Evolutionary conservation across 2,329 filamentous ascomycete genomes (phyloP).

Genomic region (Reticulascus tulasneorum): DNA sequence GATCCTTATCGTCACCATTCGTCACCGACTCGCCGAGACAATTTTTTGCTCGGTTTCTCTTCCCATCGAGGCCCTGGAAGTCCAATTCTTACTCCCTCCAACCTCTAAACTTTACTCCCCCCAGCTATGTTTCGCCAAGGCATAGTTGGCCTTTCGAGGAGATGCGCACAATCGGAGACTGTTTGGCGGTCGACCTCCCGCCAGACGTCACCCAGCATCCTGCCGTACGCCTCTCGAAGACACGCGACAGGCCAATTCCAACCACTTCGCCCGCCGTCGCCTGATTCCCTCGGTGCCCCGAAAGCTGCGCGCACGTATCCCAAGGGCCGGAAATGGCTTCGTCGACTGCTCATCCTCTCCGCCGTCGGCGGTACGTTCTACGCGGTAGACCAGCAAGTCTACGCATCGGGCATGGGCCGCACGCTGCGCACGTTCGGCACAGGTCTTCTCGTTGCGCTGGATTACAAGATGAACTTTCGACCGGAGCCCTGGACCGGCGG

Average conservation of each 20-base stretch:
- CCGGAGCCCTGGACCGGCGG: slow-evolving; percentile 70
- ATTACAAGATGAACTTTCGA: slow-evolving; percentile 97
- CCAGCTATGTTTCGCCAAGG: slow-evolving; percentile 22
- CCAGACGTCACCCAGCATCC: slow-evolving; percentile 1
- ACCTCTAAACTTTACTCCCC: not conserved
- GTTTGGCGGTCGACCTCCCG: too few species aligned
- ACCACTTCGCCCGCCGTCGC: slow-evolving; percentile 71
- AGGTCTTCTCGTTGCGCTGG: slow-evolving; percentile 75
- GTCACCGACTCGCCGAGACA: too few species aligned
- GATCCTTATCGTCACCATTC: too few species aligned
- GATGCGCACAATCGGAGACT: slow-evolving; percentile 12
- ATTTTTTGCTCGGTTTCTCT: too few species aligned
- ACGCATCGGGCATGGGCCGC: slow-evolving; percentile 74
- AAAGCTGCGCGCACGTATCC: slow-evolving; percentile 66
- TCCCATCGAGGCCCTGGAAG: too few species aligned
- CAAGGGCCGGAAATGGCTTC: slow-evolving; percentile 70
- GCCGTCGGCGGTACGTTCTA: slow-evolving; percentile 60
- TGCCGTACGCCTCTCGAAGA: not conserved
- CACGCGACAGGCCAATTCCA: slow-evolving; percentile 44
- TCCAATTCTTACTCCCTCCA: too few species aligned
- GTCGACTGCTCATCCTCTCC: slow-evolving; percentile 63
- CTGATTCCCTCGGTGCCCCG: slow-evolving; percentile 71
- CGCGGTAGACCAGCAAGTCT: slow-evolving; percentile 66
- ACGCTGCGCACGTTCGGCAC: slow-evolving; percentile 77
- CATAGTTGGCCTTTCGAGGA: slow-evolving; percentile 19